Percentiles rank a stretch among this genome's conserved stretches.
Evolutionary conservation across 306 rosid genomes (phyloP).

Genomic region (Psophocarpus tetragonolobus): DNA sequence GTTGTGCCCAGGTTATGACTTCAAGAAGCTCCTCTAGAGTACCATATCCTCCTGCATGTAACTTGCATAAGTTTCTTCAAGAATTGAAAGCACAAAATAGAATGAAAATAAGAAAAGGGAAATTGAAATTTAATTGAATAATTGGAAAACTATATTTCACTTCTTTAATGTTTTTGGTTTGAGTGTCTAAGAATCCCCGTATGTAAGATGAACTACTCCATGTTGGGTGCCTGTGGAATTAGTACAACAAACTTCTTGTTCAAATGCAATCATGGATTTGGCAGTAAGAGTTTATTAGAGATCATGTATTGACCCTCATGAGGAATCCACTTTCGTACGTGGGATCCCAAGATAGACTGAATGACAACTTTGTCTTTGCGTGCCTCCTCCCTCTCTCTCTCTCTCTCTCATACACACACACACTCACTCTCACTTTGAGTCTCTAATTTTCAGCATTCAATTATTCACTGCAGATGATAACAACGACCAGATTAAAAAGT

Average conservation of each 20-base stretch:
- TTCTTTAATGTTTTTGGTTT: neutral
- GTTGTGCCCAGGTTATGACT: conserved; percentile 99
- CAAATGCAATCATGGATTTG: conserved; percentile 17
- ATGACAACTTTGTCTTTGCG: conserved; percentile 42
- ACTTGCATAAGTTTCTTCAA: conserved; percentile 26
- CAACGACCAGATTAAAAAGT: conserved; percentile 34
- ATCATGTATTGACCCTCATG: conserved; percentile 18
- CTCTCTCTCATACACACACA: no score
- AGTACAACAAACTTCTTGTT: conserved; percentile 10
- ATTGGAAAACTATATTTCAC: neutral
- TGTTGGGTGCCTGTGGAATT: conserved; percentile 4
- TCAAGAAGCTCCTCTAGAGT: conserved; percentile 96
- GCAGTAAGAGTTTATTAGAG: conserved; percentile 2
- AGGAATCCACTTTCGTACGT: conserved; percentile 27
- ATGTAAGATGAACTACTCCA: neutral
- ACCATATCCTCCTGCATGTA: conserved; percentile 85
- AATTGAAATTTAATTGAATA: neutral
- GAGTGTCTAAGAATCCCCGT: neutral
- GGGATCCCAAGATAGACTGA: conserved; percentile 36
- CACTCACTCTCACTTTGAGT: conserved; percentile 8
- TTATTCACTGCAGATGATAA: conserved; percentile 30
- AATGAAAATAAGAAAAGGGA: neutral
- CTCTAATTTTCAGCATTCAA: conserved; percentile 32
- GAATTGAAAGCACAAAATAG: neutral
- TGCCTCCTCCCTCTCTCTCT: conserved; percentile 13